Evolutionary conservation across 2,329 filamentous ascomycete genomes (phyloP).

Genomic region (Apiospora pterosperma): DNA sequence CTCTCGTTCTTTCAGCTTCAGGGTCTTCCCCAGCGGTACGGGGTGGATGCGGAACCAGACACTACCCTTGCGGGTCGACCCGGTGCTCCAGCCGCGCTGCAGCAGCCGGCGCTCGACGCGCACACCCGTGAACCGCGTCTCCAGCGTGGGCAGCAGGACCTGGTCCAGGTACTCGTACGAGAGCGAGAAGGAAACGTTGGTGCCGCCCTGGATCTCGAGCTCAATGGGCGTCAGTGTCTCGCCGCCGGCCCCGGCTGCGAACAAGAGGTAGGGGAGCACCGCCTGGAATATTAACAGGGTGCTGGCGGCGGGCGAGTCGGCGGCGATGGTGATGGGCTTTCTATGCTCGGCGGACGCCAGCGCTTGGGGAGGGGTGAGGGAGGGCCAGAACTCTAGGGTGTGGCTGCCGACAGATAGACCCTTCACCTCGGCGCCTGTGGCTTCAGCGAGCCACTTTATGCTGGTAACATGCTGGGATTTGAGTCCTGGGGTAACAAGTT

Average conservation of each 20-base stretch:
- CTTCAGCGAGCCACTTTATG: constrained; percentile 50
- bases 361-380: constrained; percentile 30
- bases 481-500: constrained; percentile 39
- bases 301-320: constrained; percentile 50
- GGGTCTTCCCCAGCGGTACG: constrained; percentile 28
- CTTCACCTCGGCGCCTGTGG: constrained; percentile 46
- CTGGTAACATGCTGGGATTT: constrained; percentile 59
- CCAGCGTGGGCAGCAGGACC: constrained; percentile 52
- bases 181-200: constrained; percentile 54
- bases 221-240: constrained; percentile 39
- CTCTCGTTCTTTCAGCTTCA: constrained; percentile 29
- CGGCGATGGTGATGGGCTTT: constrained; percentile 45
- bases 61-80: constrained; percentile 36
- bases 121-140: constrained; percentile 46
- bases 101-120: constrained; percentile 41
- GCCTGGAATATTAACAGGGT: constrained; percentile 58
- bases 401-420: constrained; percentile 50
- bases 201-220: constrained; percentile 54
- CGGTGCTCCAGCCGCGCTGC: constrained; percentile 48
- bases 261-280: constrained; percentile 56
- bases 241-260: constrained; percentile 36
- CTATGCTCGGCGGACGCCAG: constrained; percentile 20
- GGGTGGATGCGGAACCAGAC: constrained; percentile 44
- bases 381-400: constrained; percentile 45
- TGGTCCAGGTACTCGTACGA: constrained; percentile 63